Evolutionary conservation across 1,139 yeast genomes (phyloP).

Genomic region (Kodamaea derodonti): DNA sequence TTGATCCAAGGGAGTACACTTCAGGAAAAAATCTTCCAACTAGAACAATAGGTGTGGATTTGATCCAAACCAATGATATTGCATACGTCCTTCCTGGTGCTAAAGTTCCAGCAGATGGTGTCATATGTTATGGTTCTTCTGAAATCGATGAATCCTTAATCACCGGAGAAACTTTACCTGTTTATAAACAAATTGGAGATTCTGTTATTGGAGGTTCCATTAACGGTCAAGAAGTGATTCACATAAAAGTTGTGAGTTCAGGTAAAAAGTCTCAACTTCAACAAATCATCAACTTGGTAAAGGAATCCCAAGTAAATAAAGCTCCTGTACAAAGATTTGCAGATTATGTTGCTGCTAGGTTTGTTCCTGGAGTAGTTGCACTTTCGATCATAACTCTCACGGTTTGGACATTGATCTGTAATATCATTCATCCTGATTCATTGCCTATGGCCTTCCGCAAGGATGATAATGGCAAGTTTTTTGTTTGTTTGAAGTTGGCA

Average conservation of each 20-base stretch:
- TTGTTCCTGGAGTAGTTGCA: slow-evolving; percentile 72
- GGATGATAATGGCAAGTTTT: slow-evolving; percentile 54
- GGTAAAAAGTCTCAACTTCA: slow-evolving; percentile 86
- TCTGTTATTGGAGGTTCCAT: slow-evolving; percentile 85
- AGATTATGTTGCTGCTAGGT: slow-evolving; percentile 78
- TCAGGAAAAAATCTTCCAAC: slow-evolving; percentile 10
- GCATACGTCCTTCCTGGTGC: slow-evolving; percentile 82
- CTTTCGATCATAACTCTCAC: slow-evolving; percentile 63
- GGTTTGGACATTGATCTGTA: slow-evolving; percentile 56
- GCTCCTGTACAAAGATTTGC: slow-evolving; percentile 92
- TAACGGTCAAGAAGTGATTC: slow-evolving; percentile 73
- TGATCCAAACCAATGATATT: slow-evolving; percentile 73
- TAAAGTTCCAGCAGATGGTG: slow-evolving; percentile 90
- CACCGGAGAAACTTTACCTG: slow-evolving; percentile 87
- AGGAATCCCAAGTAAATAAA: slow-evolving; percentile 80
- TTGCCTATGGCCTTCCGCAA: slow-evolving; percentile 56
- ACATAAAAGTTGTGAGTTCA: slow-evolving; percentile 61
- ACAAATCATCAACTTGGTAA: slow-evolving; percentile 81
- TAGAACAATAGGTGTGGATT: slow-evolving; percentile 57
- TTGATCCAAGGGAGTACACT: slow-evolving; percentile 28
- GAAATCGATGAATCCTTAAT: slow-evolving; percentile 84
- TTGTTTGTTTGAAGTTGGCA: slow-evolving; percentile 74
- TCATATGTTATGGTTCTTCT: slow-evolving; percentile 68
- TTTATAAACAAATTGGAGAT: slow-evolving; percentile 58
- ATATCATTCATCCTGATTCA: slow-evolving; percentile 23